Conservation (phyloP, 495 filamentous ascomycete genomes). For the Aspergillus bridgeri region DNA sequence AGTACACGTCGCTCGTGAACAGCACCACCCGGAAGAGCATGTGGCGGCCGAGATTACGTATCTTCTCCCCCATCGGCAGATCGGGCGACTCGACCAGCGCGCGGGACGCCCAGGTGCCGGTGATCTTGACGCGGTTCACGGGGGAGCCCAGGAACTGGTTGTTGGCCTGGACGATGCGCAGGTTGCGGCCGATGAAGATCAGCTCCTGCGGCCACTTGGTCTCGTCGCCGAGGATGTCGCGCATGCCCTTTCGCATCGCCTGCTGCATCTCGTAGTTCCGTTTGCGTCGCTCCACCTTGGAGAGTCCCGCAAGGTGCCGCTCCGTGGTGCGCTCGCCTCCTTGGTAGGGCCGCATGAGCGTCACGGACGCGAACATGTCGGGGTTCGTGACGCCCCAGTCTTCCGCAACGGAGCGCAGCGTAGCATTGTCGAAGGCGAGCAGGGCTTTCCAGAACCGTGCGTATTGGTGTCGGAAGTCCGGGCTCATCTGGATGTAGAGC, state of each 20-base stretch:
- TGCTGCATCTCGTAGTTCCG: conserved; percentile 82
- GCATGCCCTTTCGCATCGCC: conserved; percentile 76
- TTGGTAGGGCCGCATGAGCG: conserved; percentile 83
- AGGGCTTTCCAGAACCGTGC: conserved; percentile 89
- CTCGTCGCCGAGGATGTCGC: conserved; percentile 82
- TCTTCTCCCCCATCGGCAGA: conserved; percentile 53
- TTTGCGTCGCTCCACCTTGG: conserved; percentile 48
- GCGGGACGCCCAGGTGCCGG: conserved; percentile 81
- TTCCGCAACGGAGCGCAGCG: conserved; percentile 64
- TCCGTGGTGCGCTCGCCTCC: conserved; percentile 71
- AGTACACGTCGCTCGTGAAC: conserved; percentile 74
- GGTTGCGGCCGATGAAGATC: conserved; percentile 91
- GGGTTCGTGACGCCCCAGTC: conserved; percentile 84
- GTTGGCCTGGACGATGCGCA: conserved; percentile 86
- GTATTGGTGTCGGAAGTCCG: conserved; percentile 84
- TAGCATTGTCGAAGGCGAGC: conserved; percentile 87
- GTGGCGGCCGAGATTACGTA: conserved; percentile 62
- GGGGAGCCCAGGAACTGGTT: conserved; percentile 86
- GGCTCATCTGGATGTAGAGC: conserved; percentile 85
- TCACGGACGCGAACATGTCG: conserved; percentile 88
- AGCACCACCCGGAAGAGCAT: conserved; percentile 76
- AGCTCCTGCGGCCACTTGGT: conserved; percentile 90
- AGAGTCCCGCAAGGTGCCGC: conserved; percentile 57
- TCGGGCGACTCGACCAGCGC: conserved; percentile 68
- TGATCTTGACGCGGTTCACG: conserved; percentile 93